These are phyloP conservation scores for Zizania latifolia DNA, from an alignment of 176 grass and related monocot species.

Conservation along the genomic window DNA sequence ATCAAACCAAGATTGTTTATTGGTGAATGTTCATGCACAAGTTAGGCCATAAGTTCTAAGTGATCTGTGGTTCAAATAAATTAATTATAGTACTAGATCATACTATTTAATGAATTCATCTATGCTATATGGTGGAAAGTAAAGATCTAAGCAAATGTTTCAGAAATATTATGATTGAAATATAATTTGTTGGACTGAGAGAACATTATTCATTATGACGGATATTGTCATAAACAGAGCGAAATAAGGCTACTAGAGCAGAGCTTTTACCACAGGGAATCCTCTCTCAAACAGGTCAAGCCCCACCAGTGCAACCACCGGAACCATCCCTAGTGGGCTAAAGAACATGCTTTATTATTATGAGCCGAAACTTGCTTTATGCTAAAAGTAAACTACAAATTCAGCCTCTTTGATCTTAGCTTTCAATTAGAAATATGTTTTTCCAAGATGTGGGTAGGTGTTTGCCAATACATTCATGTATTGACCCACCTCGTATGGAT, in stretches of 20 bases:
- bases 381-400: too few species aligned
- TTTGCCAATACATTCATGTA: too few species aligned
- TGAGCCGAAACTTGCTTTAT: too few species aligned
- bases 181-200: background rate
- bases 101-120: background rate
- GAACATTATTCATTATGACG: background rate
- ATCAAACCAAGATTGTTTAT: background rate
- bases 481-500: too few species aligned
- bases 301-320: slow-evolving; percentile 80
- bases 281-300: slow-evolving; percentile 98
- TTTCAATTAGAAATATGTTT: too few species aligned
- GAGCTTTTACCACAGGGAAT: slow-evolving; percentile 93
- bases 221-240: background rate
- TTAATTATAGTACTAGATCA: background rate
- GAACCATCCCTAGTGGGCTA: slow-evolving; percentile 94
- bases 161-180: background rate
- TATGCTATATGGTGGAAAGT: background rate
- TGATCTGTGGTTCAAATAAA: background rate
- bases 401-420: too few species aligned
- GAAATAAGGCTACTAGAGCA: slow-evolving; percentile 40
- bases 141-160: background rate
- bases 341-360: slow-evolving; percentile 99
- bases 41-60: background rate
- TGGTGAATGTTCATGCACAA: background rate
- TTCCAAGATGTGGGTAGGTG: too few species aligned